Evolutionary conservation across 2,329 filamentous ascomycete genomes (phyloP).

Genomic region (Atkinsonella texensis): DNA sequence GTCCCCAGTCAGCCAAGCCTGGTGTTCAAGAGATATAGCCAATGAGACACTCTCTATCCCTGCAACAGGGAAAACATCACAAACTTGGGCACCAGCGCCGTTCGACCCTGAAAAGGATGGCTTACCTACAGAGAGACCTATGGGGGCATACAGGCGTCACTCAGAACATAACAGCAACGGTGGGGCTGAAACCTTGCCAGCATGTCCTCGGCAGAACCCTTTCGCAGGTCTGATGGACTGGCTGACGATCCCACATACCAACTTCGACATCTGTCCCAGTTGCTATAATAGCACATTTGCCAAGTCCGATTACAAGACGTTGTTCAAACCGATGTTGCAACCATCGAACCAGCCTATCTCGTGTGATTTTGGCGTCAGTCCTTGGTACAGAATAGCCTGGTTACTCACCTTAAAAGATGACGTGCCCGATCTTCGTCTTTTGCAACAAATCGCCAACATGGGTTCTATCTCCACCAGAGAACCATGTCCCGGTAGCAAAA

Average conservation of each 20-base stretch:
- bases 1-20: background rate
- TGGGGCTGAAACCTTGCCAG: conserved; percentile 35
- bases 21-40: background rate
- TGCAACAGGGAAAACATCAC: conserved; percentile 10
- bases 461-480: conserved; percentile 32
- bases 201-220: conserved; percentile 55
- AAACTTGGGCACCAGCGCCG: conserved; percentile 32
- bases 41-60: conserved; percentile 1
- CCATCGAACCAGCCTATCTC: conserved; percentile 44
- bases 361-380: conserved; percentile 67
- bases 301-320: conserved; percentile 52
- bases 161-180: conserved; percentile 29
- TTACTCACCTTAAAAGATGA: conserved; percentile 63
- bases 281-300: conserved; percentile 64
- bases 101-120: conserved; percentile 30
- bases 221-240: conserved; percentile 61
- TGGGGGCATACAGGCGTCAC: conserved; percentile 39
- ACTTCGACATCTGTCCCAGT: conserved; percentile 70
- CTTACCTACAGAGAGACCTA: conserved; percentile 23
- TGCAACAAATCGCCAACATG: conserved; percentile 57
- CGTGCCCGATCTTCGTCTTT: conserved; percentile 51
- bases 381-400: conserved; percentile 80
- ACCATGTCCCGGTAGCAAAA: conserved; percentile 46
- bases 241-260: conserved; percentile 61
- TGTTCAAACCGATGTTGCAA: conserved; percentile 49